Evolutionary conservation across 2,329 filamentous ascomycete genomes (phyloP), one percentile per base, ranked within the genome.

Genomic region (Metarhizium album): DNA sequence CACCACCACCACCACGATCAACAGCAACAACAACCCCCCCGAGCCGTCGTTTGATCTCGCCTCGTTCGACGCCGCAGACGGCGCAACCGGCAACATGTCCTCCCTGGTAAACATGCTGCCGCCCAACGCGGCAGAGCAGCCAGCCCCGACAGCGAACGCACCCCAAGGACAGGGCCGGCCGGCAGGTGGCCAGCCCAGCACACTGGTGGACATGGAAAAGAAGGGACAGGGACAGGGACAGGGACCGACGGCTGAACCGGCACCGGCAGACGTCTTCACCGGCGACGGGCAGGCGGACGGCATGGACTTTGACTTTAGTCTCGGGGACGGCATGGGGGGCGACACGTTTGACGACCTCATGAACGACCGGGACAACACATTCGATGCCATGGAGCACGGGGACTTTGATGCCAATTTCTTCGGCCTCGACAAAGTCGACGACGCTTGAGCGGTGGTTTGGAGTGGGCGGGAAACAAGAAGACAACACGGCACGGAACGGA

Each of bases 341-440:
- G 60, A 67, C 38, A 73, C 71, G 27, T 79, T 79, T 54, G 72
- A 79, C 53, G 72, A 78, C 53, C 62, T 79, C 52, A 78, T 71
- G 59, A 64, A 64, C 46, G 64, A 62, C 54, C 74, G 72, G 20
- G 65, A 66, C 48, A 66, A 65, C 52, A 68, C 59, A 7, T 71
- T 70, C 52, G 69, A 72, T 42, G 50, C 59, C 48, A 65, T 72
- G 57, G 69, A 69, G 49, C 70, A 73, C 56, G 70, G 67, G 7
- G 70, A 74, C 46, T 76, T 74, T 52, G 74, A 79, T 53, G 64
- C 70, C 22, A 63, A 67, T 3, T 77, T 70, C 53, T 77, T 77
- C 55, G 68, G 66, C 6, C 60, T 74, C 2, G 62, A 66, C 35
- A 57, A 60, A 38, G 47, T 57, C 3, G 55, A 62, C 18, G 57